These are phyloP conservation scores for Lipomyces kockii DNA, from an alignment of 805 yeast genomes.

Conservation along the genomic window DNA sequence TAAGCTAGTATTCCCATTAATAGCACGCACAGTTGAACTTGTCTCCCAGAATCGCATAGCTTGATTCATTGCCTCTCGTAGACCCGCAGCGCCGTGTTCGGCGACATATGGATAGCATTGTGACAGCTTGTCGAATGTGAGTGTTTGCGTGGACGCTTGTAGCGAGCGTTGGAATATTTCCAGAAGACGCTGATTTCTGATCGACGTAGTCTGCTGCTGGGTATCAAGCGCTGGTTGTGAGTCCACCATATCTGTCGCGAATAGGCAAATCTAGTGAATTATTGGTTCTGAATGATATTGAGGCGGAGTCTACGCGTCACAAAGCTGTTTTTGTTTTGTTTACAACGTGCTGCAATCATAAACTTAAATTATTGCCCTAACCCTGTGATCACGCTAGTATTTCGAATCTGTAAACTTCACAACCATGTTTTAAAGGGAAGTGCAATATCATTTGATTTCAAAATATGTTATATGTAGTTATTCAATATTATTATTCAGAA, in stretches of 20 bases:
- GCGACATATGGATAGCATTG: constrained; percentile 62
- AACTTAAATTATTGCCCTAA: too few relatives aligned
- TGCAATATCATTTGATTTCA: too few relatives aligned
- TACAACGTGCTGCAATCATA: too few relatives aligned
- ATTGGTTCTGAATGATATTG: too few relatives aligned
- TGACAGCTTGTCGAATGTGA: constrained; percentile 56
- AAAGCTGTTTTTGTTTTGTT: too few relatives aligned
- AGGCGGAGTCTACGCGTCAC: too few relatives aligned
- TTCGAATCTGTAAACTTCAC: too few relatives aligned
- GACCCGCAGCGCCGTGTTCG: constrained; percentile 52
- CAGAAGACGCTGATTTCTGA: constrained; percentile 56
- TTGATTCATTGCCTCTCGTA: constrained; percentile 58
- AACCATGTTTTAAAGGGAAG: too few relatives aligned
- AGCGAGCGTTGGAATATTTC: constrained; percentile 60
- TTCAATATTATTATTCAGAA: too few relatives aligned
- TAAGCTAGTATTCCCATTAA: background rate
- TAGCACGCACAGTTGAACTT: constrained; percentile 41
- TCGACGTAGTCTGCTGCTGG: constrained; percentile 31
- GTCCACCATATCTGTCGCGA: background rate
- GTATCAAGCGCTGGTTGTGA: background rate
- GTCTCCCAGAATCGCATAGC: constrained; percentile 58
- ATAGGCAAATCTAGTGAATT: background rate
- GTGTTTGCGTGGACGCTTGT: constrained; percentile 57
- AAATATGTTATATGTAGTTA: too few relatives aligned
- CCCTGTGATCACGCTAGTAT: too few relatives aligned